Evolutionary conservation across 2,329 filamentous ascomycete species (phyloP).

Genomic region (Aspergillus pseudoviridinutans): DNA sequence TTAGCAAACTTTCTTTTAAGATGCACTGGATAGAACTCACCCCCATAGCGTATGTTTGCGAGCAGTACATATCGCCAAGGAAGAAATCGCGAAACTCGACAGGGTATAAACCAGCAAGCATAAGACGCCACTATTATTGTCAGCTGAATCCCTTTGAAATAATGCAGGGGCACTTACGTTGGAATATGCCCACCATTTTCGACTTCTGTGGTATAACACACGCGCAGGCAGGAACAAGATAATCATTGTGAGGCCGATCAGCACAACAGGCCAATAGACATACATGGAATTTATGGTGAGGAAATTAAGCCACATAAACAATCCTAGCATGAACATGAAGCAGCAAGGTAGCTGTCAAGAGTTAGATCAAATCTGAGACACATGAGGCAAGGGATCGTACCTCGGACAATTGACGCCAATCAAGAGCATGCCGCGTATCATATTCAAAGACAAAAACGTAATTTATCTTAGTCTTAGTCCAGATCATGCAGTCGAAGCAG

Average conservation of each 20-base stretch:
- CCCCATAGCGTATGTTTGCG: constrained; percentile 81
- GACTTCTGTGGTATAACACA: constrained; percentile 68
- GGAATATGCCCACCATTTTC: constrained; percentile 85
- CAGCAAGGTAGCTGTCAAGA: constrained; percentile 67
- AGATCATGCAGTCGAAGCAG: constrained; percentile 77
- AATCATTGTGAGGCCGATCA: constrained; percentile 64
- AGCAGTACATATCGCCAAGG: constrained; percentile 96
- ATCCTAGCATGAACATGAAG: constrained; percentile 68
- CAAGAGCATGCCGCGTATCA: constrained; percentile 76
- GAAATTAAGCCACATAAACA: constrained; percentile 90
- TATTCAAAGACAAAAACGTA: constrained; percentile 97
- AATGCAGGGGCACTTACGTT: constrained; percentile 56
- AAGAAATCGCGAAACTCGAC: constrained; percentile 98
- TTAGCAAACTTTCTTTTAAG: constrained; percentile 16
- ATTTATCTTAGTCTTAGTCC: constrained; percentile 83
- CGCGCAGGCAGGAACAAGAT: constrained; percentile 74
- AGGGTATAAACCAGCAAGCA: constrained; percentile 81
- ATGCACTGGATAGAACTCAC: constrained; percentile 49
- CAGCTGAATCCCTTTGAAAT: constrained; percentile 3
- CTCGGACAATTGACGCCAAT: constrained; percentile 84
- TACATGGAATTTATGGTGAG: constrained; percentile 66
- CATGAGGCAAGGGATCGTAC: constrained; percentile 32
- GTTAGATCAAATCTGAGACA: constrained; percentile 13
- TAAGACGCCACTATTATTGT: constrained; percentile 66
- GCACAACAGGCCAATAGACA: constrained; percentile 79